Base-by-base conservation (phyloP, 331 rosid species). In the Prunus yedoensis region DNA sequence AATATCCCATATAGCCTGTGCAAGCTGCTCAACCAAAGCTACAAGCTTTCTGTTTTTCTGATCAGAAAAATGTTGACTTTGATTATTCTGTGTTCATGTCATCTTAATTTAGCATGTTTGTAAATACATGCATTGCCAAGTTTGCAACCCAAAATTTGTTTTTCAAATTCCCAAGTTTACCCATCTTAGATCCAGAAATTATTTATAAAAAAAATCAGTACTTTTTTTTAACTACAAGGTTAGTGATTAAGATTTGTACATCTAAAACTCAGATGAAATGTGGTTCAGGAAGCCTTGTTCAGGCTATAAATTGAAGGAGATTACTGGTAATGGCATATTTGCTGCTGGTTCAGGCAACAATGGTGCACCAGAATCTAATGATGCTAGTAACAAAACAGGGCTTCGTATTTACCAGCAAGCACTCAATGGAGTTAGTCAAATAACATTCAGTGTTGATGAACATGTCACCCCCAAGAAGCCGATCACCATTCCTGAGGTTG, bases 371-470 rank as follows among this genome's bases (percentile, higher is more conserved):
- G 91, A 89, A 63, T 18, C 87, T 67, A 84, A 80, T 79, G 79
- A 74, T 54, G 69, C 78, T 71, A 82, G 71, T 78, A 77, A 57
- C 85, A 90, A 71, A 78, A 79, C 93, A 0, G 57, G 93, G 75
- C 71, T 90, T 60, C 92, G 93, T 2, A 74, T 84, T 15, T 88
- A 90, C 83, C 95, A 94, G 96, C 91, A 92, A 85, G 83, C 89
- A 74, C 46, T 71, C 71, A 85, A 79, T 50, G 95, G 95, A 84
- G 73, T 86, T 15, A 92, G 97, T 73, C 97, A 90, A 84, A 92
- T 94, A 86, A 89, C 96, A 46, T 90, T 92, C 86, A 77, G 83
- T 73, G 73, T 84, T 3, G 91, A 92, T 41, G 96, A 83, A 78
- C 85, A 78, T 30, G 53, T 88, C 72, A 78, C 90, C 52, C 96